Evolutionary conservation across 2,329 filamentous ascomycete genomes (phyloP), one percentile per base, ranked within the genome.

Genomic region (Penicillium sp.): DNA sequence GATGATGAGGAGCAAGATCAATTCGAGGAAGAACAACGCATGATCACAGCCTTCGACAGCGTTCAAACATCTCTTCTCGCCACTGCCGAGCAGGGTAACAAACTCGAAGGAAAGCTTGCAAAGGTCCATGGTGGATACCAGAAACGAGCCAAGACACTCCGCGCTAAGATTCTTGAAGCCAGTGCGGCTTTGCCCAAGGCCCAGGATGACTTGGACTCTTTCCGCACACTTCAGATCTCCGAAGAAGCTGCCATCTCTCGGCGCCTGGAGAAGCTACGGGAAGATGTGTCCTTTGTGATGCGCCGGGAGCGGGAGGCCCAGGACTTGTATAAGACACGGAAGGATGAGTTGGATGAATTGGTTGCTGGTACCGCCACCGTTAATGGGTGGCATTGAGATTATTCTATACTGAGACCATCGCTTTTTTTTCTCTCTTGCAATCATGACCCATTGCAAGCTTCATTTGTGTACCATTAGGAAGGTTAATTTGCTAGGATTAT

Each of bases 71-170:
- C 83, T 7, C 89, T 96, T 59, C 82, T 89, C 64, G 78, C 82
- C 2, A 85, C 86, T 0, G 94, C 92, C 2, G 87, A 93, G 64
- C 83, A 87, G 54, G 90, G 89, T 51, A 90, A 91, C 69, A 95
- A 93, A 74, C 79, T 96, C 1, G 92, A 97, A 75, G 96, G 96
- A 83, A 97, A 94, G 75, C 83, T 99, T n/a, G 81, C 82, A 0
- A 81, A 96, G 51, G 88, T 94, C 66, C 85, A 96, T 2, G 92
- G 92, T 23, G 94, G 94, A 14, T 99, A 99, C 75, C 87, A 92
- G 71, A 87, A 92, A 64, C 88, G 94, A 29, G 86, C 90, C 31
- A 92, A 92, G 73, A 86, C 85, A 64, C 82, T 99, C 25, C 84
- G 86, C 22, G 83, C 86, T 57, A 97, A 96, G 77, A 89, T 95